A percentile compares a stretch with the other conserved stretches of the same genome.
Evolutionary conservation across 108 stramenopile species (phyloP).

Genomic region (Ochromonas danica): DNA sequence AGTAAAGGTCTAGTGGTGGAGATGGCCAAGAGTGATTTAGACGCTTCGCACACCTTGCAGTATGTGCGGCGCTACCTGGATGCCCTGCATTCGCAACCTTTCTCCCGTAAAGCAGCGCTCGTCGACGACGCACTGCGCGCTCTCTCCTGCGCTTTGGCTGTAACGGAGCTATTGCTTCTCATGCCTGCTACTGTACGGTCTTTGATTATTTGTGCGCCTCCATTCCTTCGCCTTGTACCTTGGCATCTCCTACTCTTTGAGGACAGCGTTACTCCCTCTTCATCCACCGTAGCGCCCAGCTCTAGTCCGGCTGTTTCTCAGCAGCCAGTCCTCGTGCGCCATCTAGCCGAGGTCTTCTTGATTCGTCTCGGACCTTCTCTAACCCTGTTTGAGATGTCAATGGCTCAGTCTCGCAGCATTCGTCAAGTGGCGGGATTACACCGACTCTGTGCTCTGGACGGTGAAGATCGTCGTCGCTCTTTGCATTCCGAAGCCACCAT

Average conservation of each 20-base stretch:
- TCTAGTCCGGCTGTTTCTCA: no score
- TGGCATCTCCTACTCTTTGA: constrained; percentile 19
- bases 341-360: neutral
- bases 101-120: neutral
- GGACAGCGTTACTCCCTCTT: no score
- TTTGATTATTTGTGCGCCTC: neutral
- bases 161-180: neutral
- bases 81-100: neutral
- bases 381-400: neutral
- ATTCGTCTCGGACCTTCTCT: constrained; percentile 5
- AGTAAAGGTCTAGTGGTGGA: neutral
- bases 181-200: neutral
- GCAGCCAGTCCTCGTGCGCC: no score
- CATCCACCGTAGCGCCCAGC: no score
- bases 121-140: neutral
- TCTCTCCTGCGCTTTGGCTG: neutral
- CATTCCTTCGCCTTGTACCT: neutral
- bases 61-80: neutral
- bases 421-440: no score
- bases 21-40: neutral
- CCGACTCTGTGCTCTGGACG: neutral
- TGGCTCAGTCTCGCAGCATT: no score
- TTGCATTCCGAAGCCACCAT: no score
- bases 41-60: neutral
- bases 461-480: no score